Evolutionary conservation across 768 basidiomycete genomes (phyloP), one percentile per base, ranked within the genome.

Genomic region (Rhodotorula toruloides): DNA sequence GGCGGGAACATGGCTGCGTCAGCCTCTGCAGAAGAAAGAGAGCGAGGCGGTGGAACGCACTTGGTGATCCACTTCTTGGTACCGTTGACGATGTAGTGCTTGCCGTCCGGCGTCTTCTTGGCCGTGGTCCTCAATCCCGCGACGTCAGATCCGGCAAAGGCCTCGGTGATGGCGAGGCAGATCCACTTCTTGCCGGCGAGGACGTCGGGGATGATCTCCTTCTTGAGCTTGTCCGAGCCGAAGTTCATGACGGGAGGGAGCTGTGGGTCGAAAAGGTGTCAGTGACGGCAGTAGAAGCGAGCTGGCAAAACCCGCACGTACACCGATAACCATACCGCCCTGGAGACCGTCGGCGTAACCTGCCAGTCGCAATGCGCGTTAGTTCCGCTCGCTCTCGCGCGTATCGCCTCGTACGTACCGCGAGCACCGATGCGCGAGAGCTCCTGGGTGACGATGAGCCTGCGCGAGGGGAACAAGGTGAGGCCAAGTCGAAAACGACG

Each of bases 281-380:
- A 63, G 25, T 39, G 0, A 89, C 89, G 4, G 56, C 27, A 36
- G 27, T 13, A 46, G 19, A 58, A 48, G 5, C 13, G 54, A 59
- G 44, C 54, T 13, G 29, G 37, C 11, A 39, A 43, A 48, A 48
- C 4, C 12, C 5, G 17, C 12, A 17, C 47, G 25, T 17, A 48
- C 47, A 32, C 68, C 72, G 34, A 73, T 72, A 42, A 72, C 67
- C 67, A 73, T 70, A 19, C 73, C 74, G 34, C 72, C 74, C 52
- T 69, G 70, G n/a, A 76, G 78, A 29, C 90, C 89, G 76, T 93
- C 90, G 29, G 84, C 85, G 76, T 90, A 93, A 14, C 91, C 52
- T 53, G 52, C 14, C 8, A 21, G 34, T 6, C 12, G 2, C 16
- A 50, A 89, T 57, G 31, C 7, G 19, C 16, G 14, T 5, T 27